Percentiles rank a stretch among this genome's conserved stretches.
Conservation (phyloP, 768 basidiomycete species). For the Podaxis sp. region DNA sequence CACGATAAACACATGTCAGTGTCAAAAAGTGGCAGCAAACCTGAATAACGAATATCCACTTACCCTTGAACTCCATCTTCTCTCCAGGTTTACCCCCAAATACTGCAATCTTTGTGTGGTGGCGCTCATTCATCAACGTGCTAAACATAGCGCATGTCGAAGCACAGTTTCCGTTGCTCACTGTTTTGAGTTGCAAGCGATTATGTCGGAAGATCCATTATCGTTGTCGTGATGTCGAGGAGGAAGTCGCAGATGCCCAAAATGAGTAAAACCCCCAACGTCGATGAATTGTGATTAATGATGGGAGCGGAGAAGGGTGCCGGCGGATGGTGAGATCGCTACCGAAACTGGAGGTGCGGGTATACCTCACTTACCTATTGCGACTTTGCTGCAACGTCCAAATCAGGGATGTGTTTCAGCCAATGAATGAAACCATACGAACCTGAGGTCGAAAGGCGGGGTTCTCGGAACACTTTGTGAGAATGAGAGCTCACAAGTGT, state of each 20-base stretch:
- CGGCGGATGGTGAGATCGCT: not conserved
- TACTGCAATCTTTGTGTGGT: conserved; percentile 50
- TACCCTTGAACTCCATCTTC: conserved; percentile 50
- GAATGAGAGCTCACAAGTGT: conserved; percentile 42
- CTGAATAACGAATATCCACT: not conserved
- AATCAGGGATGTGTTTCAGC: not conserved
- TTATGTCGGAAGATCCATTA: not conserved
- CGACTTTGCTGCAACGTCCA: conserved; percentile 35
- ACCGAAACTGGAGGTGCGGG: not conserved
- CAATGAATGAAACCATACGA: conserved; percentile 4
- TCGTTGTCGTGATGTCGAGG: not conserved
- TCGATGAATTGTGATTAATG: not conserved
- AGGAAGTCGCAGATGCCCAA: not conserved
- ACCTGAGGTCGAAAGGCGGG: conserved; percentile 49
- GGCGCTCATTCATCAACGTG: conserved; percentile 58
- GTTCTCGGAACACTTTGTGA: conserved; percentile 38
- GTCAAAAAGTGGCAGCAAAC: not conserved
- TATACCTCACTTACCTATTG: conserved; percentile 35
- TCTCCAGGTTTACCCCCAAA: conserved; percentile 59
- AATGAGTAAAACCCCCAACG: not conserved
- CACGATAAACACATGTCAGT: not conserved
- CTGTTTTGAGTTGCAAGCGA: conserved; percentile 21
- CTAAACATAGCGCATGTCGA: conserved; percentile 67
- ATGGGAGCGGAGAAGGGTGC: not conserved
- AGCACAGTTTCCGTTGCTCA: conserved; percentile 49